Base-by-base conservation (phyloP, 495 filamentous ascomycete species). In the Xylaria scruposa region DNA sequence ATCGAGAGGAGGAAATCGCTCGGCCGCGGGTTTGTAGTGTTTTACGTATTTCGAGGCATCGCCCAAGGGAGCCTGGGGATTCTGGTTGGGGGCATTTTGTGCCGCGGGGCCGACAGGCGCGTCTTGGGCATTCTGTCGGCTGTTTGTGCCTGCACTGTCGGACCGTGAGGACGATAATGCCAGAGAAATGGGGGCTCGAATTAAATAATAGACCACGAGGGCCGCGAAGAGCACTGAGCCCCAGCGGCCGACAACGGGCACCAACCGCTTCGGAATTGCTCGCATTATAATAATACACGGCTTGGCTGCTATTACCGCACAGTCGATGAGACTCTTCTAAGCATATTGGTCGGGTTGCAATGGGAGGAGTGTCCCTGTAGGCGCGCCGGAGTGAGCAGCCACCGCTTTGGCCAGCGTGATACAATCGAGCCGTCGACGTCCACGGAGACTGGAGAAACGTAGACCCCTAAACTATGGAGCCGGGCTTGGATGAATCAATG, bases 231-330 rank as follows among this genome's bases (percentile, higher is more conserved):
- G 67, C 19, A 79, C 71, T 3, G 74, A 74, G 56, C 51, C 64
- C 31, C 77, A 79, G 56, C 77, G 77, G 71, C 67, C 74, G 36
- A 71, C 60, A 61, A 78, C 68, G 36, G 77, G 77, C 49, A 79
- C 54, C 26, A 75, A 62, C 65, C 77, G 74, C 65, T 78, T 79
- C 59, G 77, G 75, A 70, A 79, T 70, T 29, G 71, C 66, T 73
- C 76, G 76, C 77, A 79, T 78, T 74, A 73, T 65, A 63, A 38
- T 70, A 38, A 31, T 31, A 42, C 38, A 72, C 44, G 58, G 67
- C 71, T 40, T 69, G 38, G 54, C 70, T 64, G 74, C 69, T 77
- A 79, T 76, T 66, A 77, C 75, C 77, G 66, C 56, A 69, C 65
- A 63, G 31, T 44, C 65, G 59, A 54, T 56, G 56, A 64, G 59